Evolutionary conservation across 2,329 filamentous ascomycete species (phyloP), one percentile per base, ranked within the genome.

Genomic region (Trichoderma oligosporum): DNA sequence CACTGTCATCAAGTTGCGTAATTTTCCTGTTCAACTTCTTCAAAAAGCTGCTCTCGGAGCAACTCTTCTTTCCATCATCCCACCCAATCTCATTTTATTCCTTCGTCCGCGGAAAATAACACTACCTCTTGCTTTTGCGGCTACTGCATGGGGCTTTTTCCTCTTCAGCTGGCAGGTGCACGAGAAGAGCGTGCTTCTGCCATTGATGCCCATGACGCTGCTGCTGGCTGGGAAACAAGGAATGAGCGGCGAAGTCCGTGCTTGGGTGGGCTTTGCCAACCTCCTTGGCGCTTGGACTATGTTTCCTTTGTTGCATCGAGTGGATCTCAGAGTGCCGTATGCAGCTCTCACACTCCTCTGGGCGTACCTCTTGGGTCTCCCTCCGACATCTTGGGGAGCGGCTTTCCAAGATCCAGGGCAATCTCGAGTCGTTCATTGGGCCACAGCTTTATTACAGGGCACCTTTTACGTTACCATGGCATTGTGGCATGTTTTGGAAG

Each of bases 161-260:
- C 78, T 99, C 14, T 97, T 95, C 75, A 95, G 91, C 66, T 99
- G 96, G 71, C 94, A 99, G 70, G 95, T 99, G 0, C 94, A 99
- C 67, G 94, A 99, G 75, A 99, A 99, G 80, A 97, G 92, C 63
- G 91, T 96, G 0, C 78, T 99, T 4, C 82, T 99, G 2, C 95
- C 94, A 1, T 78, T 99, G 45, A 83, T 97, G 70, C 94, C 94
- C 0, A 96, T 95, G 89, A 97, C 92, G 0, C 74, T 97, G 6
- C 79, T 97, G 4, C 79, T 99, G 36, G 88, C 89, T 14, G 86
- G 88, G 14, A 83, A 86, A 61, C 83, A 89, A 47, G 93, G 93
- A 0, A 75, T 99, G 48, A 84, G 84, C 59, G 88, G 88, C 59
- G 85, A 87, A 53, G 84, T 83, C 16, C 83, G 94, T 47, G 86